Evolutionary conservation across 805 yeast species (phyloP).

Genomic region (Candida ponderosae): DNA sequence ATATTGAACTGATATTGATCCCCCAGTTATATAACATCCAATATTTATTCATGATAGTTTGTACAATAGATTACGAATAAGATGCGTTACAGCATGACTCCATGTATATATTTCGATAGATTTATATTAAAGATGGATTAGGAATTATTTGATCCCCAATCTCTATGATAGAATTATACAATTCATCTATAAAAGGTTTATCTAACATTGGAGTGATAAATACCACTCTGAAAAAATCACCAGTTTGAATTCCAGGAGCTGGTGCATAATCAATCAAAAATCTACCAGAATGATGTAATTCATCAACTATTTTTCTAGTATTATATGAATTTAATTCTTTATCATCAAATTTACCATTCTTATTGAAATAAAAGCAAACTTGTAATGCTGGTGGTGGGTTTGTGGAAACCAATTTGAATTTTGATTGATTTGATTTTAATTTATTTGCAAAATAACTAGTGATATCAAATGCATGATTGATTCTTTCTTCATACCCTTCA

Average conservation of each 20-base stretch:
- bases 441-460: conserved; percentile 52
- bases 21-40: too few species aligned
- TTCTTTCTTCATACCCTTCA: conserved; percentile 53
- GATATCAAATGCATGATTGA: conserved; percentile 66
- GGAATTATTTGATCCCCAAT: too few species aligned
- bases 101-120: too few species aligned
- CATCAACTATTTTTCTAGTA: conserved; percentile 56
- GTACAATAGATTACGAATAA: too few species aligned
- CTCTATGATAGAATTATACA: conserved; percentile 30
- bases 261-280: conserved; percentile 79
- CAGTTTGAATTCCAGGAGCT: conserved; percentile 45
- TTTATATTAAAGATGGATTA: too few species aligned
- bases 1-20: too few species aligned
- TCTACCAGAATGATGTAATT: conserved; percentile 53
- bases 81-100: too few species aligned
- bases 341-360: conserved; percentile 25
- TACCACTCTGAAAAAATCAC: conserved; percentile 82
- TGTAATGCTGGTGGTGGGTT: conserved; percentile 71
- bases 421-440: conserved; percentile 24
- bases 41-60: too few species aligned
- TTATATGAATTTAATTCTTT: conserved; percentile 36
- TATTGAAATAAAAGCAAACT: conserved; percentile 72
- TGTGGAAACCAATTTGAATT: conserved; percentile 49
- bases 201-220: conserved; percentile 62
- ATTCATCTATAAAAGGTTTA: conserved; percentile 34